Evolutionary conservation across 441 rosid species (phyloP).

Genomic region (Dalechampia spathulata): DNA sequence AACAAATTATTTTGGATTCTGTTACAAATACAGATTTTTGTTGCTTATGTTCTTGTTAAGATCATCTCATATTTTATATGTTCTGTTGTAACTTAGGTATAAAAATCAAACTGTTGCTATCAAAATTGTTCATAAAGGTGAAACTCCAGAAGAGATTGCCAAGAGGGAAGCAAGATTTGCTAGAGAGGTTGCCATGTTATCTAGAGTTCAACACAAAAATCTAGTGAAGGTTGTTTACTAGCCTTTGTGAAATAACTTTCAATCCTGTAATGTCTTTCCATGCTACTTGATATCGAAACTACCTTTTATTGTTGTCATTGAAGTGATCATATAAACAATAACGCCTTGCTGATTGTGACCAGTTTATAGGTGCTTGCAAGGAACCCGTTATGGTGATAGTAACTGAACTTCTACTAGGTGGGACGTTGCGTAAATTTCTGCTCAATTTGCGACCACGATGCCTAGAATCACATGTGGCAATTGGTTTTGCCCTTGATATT

Average conservation of each 20-base stretch:
- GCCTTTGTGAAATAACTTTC: not conserved
- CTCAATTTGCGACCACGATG: conserved; percentile 54
- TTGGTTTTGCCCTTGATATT: conserved; percentile 85
- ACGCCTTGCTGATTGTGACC: conserved; percentile 14
- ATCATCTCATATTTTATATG: conserved; percentile 1
- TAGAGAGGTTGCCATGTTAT: conserved; percentile 84
- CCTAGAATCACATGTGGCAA: conserved; percentile 59
- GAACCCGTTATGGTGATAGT: conserved; percentile 94
- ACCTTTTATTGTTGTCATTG: conserved; percentile 2
- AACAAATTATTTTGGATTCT: not conserved
- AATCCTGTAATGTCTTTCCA: not conserved
- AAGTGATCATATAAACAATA: conserved; percentile 4
- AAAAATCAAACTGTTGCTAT: conserved; percentile 78
- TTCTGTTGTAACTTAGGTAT: conserved; percentile 39
- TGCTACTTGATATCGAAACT: not conserved
- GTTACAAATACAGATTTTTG: no score
- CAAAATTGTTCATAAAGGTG: conserved; percentile 72
- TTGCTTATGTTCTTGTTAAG: not conserved
- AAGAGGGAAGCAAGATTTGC: conserved; percentile 72
- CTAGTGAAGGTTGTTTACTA: conserved; percentile 67
- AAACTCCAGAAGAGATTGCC: conserved; percentile 71
- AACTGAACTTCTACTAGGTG: conserved; percentile 82
- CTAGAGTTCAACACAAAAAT: conserved; percentile 88
- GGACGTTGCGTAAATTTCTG: conserved; percentile 77
- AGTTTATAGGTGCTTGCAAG: conserved; percentile 96